Evolutionary conservation across 106 monocot genomes (phyloP).

Genomic region (Allium cepa): DNA sequence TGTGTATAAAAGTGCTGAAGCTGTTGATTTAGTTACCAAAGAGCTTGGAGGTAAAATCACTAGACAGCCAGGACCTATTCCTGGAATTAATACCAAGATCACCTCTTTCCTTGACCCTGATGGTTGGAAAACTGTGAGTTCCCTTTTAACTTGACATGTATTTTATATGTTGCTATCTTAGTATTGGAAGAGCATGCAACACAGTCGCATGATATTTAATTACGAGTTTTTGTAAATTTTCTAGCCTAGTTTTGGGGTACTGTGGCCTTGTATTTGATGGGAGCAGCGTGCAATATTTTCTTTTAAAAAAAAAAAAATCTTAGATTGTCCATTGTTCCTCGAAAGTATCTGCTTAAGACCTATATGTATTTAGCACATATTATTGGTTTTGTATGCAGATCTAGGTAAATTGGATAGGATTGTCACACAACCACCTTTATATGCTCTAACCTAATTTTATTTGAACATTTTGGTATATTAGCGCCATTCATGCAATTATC

Average conservation of each 20-base stretch:
- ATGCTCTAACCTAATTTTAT: no score
- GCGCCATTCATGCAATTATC: no score
- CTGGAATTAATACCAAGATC: slow-evolving; percentile 92
- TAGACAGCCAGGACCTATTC: slow-evolving; percentile 90
- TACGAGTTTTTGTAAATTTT: no score
- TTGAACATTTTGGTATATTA: no score
- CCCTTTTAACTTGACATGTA: neutral
- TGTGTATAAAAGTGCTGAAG: slow-evolving; percentile 84
- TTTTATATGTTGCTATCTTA: neutral
- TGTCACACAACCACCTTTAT: no score
- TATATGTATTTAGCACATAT: no score
- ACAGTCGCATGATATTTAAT: neutral
- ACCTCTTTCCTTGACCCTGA: slow-evolving; percentile 95
- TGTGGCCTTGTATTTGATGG: neutral
- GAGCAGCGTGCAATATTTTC: neutral
- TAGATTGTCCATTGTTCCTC: no score
- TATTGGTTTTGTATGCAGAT: no score
- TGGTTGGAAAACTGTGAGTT: slow-evolving; percentile 90
- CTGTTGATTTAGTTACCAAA: slow-evolving; percentile 56
- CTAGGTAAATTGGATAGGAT: no score
- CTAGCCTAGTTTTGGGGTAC: no score
- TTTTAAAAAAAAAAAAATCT: neutral
- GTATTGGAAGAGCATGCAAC: neutral
- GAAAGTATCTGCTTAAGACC: no score
- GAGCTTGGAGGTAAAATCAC: slow-evolving; percentile 96